These are phyloP conservation scores for Pulveroboletus sp. DNA, from an alignment of 768 basidiomycete genomes.

Conservation along the genomic window DNA sequence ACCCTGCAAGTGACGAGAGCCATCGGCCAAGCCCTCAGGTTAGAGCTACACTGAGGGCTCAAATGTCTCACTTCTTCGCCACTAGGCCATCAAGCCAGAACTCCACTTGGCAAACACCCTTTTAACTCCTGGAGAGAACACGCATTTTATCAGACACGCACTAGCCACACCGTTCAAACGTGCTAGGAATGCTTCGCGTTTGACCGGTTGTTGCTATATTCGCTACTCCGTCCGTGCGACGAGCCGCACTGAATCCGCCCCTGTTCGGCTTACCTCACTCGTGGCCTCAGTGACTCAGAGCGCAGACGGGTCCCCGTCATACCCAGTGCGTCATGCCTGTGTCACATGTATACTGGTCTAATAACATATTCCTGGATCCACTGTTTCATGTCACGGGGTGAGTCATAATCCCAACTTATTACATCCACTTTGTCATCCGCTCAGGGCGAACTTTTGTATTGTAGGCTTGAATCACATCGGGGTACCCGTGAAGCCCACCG, in stretches of 20 bases:
- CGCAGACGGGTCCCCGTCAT: constrained; percentile 1
- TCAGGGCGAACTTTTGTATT: background rate
- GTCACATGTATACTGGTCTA: background rate
- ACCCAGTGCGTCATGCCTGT: constrained; percentile 1
- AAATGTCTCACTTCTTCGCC: constrained; percentile 2
- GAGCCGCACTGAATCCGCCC: constrained; percentile 8
- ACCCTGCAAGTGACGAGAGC: background rate
- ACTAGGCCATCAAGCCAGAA: constrained; percentile 1
- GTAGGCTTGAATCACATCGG: background rate
- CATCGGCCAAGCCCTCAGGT: background rate
- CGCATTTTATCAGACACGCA: background rate
- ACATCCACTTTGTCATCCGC: background rate
- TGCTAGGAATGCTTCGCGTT: background rate
- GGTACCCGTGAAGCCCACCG: background rate
- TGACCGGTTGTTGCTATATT: background rate
- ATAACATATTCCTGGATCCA: background rate
- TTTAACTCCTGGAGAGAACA: background rate
- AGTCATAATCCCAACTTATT: background rate
- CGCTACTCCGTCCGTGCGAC: background rate
- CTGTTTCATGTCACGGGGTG: constrained; percentile 12
- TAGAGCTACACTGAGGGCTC: background rate
- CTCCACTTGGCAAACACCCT: background rate
- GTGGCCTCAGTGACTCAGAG: background rate
- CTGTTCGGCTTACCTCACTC: constrained; percentile 10
- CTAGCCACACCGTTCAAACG: background rate